Evolutionary conservation across 441 rosid genomes (phyloP).

Genomic region (Erodium trifolium): DNA sequence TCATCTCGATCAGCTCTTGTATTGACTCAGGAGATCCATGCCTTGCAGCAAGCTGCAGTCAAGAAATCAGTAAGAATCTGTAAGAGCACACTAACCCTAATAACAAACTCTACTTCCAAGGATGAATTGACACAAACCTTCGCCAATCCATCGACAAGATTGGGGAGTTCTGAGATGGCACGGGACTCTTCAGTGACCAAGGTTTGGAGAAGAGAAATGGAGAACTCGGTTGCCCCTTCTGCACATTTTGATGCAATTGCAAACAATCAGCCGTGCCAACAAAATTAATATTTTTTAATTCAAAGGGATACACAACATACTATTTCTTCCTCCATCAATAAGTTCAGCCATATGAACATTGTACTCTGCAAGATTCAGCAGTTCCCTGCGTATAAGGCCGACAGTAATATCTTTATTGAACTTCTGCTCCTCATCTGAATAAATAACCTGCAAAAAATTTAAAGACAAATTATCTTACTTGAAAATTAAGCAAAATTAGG

Average conservation of each 20-base stretch:
- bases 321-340: constrained; percentile 92
- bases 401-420: constrained; percentile 83
- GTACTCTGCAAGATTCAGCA: constrained; percentile 92
- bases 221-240: constrained; percentile 91
- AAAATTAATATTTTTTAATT: not conserved
- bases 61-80: constrained; percentile 19
- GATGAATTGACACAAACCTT: constrained; percentile 45
- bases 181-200: constrained; percentile 67
- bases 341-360: constrained; percentile 92
- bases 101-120: not conserved
- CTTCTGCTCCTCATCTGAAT: constrained; percentile 90
- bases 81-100: not conserved
- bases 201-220: constrained; percentile 77
- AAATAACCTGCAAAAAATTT: constrained; percentile 57
- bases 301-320: constrained; percentile 39
- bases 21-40: constrained; percentile 75
- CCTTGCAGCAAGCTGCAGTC: constrained; percentile 57
- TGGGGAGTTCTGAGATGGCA: constrained; percentile 91
- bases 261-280: constrained; percentile 23
- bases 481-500: constrained; percentile 8
- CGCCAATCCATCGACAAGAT: constrained; percentile 84
- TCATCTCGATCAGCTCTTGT: constrained; percentile 74
- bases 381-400: constrained; percentile 74
- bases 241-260: constrained; percentile 25
- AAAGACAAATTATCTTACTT: constrained; percentile 4